phyloP scores from a whole-genome alignment of 192 early-diverging fungal species.

The Coemansia sp. region DNA sequence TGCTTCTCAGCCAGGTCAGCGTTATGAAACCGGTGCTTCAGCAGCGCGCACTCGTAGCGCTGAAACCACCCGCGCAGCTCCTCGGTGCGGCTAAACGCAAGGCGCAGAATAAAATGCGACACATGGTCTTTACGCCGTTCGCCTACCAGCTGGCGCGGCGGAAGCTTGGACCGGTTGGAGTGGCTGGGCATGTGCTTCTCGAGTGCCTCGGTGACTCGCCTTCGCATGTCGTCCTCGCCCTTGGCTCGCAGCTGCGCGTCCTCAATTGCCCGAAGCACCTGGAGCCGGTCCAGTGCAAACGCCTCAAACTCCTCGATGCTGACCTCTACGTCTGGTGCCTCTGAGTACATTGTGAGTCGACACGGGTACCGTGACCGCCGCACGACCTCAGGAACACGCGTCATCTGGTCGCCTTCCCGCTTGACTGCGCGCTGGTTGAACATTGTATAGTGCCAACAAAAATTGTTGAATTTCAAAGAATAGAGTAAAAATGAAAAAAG shows the following conservation, averaged over 20 bases:
- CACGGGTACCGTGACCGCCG: conserved; percentile 46
- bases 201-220: conserved; percentile 53
- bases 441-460: conserved; percentile 10
- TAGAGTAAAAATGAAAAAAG: neutral
- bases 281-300: conserved; percentile 53
- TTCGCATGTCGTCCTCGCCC: conserved; percentile 57
- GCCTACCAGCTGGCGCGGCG: conserved; percentile 44
- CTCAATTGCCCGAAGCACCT: conserved; percentile 80
- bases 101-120: conserved; percentile 76
- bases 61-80: conserved; percentile 74
- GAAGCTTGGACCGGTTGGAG: conserved; percentile 49
- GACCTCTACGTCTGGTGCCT: conserved; percentile 46
- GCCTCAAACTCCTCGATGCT: conserved; percentile 54
- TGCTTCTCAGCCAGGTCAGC: conserved; percentile 37
- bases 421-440: conserved; percentile 38
- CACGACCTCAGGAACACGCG: conserved; percentile 35
- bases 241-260: conserved; percentile 72
- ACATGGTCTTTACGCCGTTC: conserved; percentile 79
- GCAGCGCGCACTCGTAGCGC: conserved; percentile 65
- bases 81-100: conserved; percentile 67
- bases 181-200: conserved; percentile 64
- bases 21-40: conserved; percentile 61
- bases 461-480: neutral
- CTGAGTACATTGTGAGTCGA: conserved; percentile 37
- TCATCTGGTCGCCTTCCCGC: conserved; percentile 18